These are phyloP conservation scores for Leucocoprinus gongylophorus DNA, from an alignment of 1,284 basidiomycete genomes.

Conservation along the genomic window DNA sequence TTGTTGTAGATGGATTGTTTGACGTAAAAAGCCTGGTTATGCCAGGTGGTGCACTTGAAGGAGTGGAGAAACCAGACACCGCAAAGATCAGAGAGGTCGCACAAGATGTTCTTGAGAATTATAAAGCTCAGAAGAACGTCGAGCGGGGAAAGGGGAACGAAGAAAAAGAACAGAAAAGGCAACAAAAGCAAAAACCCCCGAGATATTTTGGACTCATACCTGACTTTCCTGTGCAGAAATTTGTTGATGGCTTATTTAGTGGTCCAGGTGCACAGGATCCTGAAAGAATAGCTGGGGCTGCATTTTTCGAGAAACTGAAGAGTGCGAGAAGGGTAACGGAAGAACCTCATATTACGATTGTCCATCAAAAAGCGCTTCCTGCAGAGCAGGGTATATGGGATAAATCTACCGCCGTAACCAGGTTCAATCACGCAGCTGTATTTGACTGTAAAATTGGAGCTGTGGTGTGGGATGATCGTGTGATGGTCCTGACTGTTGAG, in stretches of 20 bases:
- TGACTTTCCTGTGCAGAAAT: slow-evolving; percentile 54
- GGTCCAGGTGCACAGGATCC: slow-evolving; percentile 24
- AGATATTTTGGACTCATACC: slow-evolving; percentile 77
- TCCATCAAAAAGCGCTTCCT: slow-evolving; percentile 60
- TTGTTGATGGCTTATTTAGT: slow-evolving; percentile 34
- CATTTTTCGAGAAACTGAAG: slow-evolving; percentile 49
- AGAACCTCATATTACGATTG: slow-evolving; percentile 82
- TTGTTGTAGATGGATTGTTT: slow-evolving; percentile 38
- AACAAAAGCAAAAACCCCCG: slow-evolving; percentile 22
- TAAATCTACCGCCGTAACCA: slow-evolving; percentile 46
- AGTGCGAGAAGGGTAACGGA: slow-evolving; percentile 43
- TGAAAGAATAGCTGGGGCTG: slow-evolving; percentile 10
- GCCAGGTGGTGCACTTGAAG: slow-evolving; percentile 33
- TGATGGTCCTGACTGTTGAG: slow-evolving; percentile 73
- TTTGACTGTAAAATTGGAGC: slow-evolving; percentile 59
- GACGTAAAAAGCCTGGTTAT: slow-evolving; percentile 36
- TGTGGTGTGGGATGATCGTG: slow-evolving; percentile 70
- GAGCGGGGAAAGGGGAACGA: slow-evolving; percentile 23
- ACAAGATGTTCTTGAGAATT: slow-evolving; percentile 38
- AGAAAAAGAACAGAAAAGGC: slow-evolving; percentile 29
- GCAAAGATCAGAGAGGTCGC: slow-evolving; percentile 59
- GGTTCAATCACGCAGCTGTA: slow-evolving; percentile 38
- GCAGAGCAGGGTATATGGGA: slow-evolving; percentile 57
- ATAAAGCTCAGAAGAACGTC: slow-evolving; percentile 34
- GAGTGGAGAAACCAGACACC: slow-evolving; percentile 45